Conservation (phyloP, 768 basidiomycete genomes). For the Lanmaoa rubissima region DNA sequence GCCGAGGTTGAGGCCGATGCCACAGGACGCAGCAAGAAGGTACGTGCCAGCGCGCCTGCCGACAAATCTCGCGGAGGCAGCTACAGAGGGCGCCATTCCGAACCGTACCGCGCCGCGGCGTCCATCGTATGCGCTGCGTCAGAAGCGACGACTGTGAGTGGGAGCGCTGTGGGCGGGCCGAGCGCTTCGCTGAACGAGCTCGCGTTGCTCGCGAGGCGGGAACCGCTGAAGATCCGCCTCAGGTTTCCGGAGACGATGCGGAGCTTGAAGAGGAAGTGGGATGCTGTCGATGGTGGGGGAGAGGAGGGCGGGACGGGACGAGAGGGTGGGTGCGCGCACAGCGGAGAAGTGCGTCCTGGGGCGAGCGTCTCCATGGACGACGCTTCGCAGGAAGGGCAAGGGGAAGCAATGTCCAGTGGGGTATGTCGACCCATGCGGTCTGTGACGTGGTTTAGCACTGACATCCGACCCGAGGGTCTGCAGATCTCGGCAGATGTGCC, state of each 20-base stretch:
- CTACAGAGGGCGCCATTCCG: neutral
- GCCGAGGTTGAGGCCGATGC: neutral
- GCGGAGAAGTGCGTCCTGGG: no score
- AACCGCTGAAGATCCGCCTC: slow-evolving; percentile 7
- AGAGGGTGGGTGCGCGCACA: neutral
- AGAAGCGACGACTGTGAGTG: slow-evolving; percentile 11
- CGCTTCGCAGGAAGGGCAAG: neutral
- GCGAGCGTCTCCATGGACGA: neutral
- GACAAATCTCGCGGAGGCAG: neutral
- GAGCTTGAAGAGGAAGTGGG: slow-evolving; percentile 17
- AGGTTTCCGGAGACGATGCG: slow-evolving; percentile 7
- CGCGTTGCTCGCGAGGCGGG: slow-evolving; percentile 12
- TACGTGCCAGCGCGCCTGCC: neutral
- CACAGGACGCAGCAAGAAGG: neutral
- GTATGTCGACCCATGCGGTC: neutral
- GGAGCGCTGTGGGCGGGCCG: slow-evolving; percentile 23
- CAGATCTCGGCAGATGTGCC: neutral
- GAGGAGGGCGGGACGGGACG: no score
- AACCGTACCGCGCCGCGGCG: neutral
- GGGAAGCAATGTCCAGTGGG: neutral
- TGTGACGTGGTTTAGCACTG: neutral
- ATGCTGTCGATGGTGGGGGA: neutral
- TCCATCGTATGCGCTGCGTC: neutral
- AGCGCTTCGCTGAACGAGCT: slow-evolving; percentile 20
- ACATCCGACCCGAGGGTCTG: slow-evolving; percentile 1